A percentile compares a stretch with the other conserved stretches of the same genome.
phyloP scores from a whole-genome alignment of 202 grass and related monocot genomes.

The Saccharum hybrid region DNA sequence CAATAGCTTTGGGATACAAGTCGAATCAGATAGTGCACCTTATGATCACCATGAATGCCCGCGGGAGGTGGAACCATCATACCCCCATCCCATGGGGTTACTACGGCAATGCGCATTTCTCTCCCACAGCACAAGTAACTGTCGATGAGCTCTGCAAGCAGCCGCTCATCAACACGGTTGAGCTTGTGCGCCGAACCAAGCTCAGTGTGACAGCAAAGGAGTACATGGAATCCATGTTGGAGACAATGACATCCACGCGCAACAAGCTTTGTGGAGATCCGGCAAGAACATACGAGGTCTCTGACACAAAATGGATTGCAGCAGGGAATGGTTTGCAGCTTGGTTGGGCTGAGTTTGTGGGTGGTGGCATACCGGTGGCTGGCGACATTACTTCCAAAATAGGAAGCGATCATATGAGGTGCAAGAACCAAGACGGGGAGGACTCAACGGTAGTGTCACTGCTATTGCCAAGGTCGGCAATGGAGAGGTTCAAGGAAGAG shows the following conservation, averaged over 20 bases:
- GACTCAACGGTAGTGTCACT: constrained; percentile 45
- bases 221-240: constrained; percentile 31
- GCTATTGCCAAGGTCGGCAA: constrained; percentile 28
- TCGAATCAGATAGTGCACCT: constrained; percentile 6
- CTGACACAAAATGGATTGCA: constrained; percentile 44
- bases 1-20: constrained; percentile 38
- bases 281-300: constrained; percentile 48
- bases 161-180: constrained; percentile 29
- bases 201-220: constrained; percentile 35
- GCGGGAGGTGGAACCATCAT: constrained; percentile 43
- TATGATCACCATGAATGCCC: constrained; percentile 57
- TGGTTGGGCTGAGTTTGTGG: constrained; percentile 53
- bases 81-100: constrained; percentile 40
- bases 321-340: constrained; percentile 1
- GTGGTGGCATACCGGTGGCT: constrained; percentile 46
- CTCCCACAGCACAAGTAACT: constrained; percentile 16
- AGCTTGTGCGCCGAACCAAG: constrained; percentile 49
- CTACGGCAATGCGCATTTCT: constrained; percentile 54
- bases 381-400: constrained; percentile 49
- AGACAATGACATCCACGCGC: neutral
- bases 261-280: too few relatives aligned
- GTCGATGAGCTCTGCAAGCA: constrained; percentile 28
- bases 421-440: constrained; percentile 34
- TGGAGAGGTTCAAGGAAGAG: constrained; percentile 44
- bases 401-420: constrained; percentile 46